Conservation (phyloP, 1,284 basidiomycete species). For the Fomitiporia mediterranea region DNA sequence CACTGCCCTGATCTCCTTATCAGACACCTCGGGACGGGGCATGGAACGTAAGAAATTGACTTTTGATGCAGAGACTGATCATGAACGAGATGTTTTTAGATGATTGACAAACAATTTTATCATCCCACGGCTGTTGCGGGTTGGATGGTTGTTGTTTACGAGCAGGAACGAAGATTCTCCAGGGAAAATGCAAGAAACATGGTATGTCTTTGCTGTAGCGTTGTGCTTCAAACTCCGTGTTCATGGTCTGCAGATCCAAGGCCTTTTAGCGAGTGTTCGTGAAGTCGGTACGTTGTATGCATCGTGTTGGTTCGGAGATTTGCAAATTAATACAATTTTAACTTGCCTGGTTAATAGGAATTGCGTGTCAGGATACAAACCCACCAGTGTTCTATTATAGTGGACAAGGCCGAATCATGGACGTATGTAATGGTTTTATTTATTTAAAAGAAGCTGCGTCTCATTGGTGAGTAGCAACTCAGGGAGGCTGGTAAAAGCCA, state of each 20-base stretch:
- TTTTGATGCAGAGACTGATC: neutral
- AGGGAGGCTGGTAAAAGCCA: conserved; percentile 42
- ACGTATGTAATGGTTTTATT: conserved; percentile 31
- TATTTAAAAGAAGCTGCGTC: neutral
- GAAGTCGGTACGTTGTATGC: conserved; percentile 48
- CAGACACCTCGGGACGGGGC: conserved; percentile 58
- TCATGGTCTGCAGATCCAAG: conserved; percentile 31
- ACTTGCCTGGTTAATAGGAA: conserved; percentile 38
- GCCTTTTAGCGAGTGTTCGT: conserved; percentile 41
- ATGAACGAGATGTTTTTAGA: conserved; percentile 30
- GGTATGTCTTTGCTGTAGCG: neutral
- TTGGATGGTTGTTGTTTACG: conserved; percentile 64
- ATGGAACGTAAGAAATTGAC: conserved; percentile 58
- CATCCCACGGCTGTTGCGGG: conserved; percentile 43
- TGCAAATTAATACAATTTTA: neutral
- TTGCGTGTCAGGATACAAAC: conserved; percentile 38
- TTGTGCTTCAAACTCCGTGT: neutral
- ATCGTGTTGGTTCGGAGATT: neutral
- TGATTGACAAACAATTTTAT: conserved; percentile 62
- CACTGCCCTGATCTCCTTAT: neutral
- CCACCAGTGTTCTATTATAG: conserved; percentile 47
- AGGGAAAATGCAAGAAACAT: conserved; percentile 42
- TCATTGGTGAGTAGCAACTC: conserved; percentile 41
- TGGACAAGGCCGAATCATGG: conserved; percentile 47
- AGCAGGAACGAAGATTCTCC: conserved; percentile 49